Evolutionary conservation across 1,139 yeast genomes (phyloP), one percentile per base, ranked within the genome.

Genomic region (Maudiozyma humilis): DNA sequence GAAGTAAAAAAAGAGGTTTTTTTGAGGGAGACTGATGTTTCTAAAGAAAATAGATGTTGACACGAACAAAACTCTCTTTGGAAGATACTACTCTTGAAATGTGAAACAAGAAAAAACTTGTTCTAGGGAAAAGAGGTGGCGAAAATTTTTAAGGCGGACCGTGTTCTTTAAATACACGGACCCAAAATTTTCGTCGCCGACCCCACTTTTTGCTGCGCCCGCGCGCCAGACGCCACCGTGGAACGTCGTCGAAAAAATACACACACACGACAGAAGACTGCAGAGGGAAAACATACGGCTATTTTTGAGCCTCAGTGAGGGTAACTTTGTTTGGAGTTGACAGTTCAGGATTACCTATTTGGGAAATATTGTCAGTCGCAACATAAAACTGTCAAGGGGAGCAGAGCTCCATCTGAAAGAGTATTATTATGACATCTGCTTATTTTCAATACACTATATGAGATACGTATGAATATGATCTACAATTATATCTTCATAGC

Each of bases 11-110:
- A 23, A 23, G 27, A 23, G 27, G 27, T 23, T 23, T 23, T 23
- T 23, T 23, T 15, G 40, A 37, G 40, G 40, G 40, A 37, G 40
- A 25, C 30, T 37, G 12, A 29, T 36, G 27, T n/a, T 36, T 15
- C 29, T 8, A 31, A 14, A 31, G 27, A 23, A 23, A 23, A 23
- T 23, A 10, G 27, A 23, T 23, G 27, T 23, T 23, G 27, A 10
- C 27, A 23, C 27, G 10, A 23, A 23, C 27, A 23, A 10, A 23
- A 23, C 27, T 23, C 27, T 23, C 27, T 23, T 23, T 23, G 27
- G 27, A 23, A 23, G 27, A 23, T 23, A 10, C 8, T 23, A n/a
- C 27, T 23, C 27, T 23, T 23, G 10, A 10, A 10, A 23, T 6
- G 6, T 23, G 27, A 23, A 23, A 23, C 8, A 23, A 10, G 27